Evolutionary conservation across 345 rosid species (phyloP).

Genomic region (Sonneratia alba): DNA sequence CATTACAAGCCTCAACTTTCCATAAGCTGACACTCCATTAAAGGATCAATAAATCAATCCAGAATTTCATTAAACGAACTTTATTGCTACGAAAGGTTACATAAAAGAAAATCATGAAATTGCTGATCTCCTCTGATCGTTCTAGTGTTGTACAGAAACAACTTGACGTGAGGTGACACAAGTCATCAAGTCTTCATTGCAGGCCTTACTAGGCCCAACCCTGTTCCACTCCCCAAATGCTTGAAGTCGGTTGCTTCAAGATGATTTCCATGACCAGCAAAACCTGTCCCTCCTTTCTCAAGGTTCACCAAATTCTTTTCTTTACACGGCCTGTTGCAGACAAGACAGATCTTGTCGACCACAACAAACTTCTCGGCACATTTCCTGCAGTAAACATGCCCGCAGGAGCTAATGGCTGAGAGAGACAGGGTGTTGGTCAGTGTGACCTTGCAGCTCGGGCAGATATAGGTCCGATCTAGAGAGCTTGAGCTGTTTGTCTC

Average conservation of each 20-base stretch:
- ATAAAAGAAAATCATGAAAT: neutral
- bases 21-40: neutral
- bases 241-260: conserved; percentile 83
- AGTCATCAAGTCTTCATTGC: conserved; percentile 38
- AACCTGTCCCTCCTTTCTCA: conserved; percentile 88
- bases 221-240: conserved; percentile 94
- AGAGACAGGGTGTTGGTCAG: conserved; percentile 71
- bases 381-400: conserved; percentile 95
- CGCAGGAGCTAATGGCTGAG: conserved; percentile 77
- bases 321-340: conserved; percentile 65
- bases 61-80: too few relatives aligned
- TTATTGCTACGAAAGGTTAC: neutral
- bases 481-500: conserved; percentile 39
- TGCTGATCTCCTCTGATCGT: neutral
- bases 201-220: conserved; percentile 86
- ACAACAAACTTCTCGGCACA: conserved; percentile 74
- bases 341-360: conserved; percentile 70
- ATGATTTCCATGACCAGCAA: conserved; percentile 71
- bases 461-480: conserved; percentile 58
- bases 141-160: neutral
- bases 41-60: neutral
- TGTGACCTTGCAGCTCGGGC: conserved; percentile 96
- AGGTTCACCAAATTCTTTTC: conserved; percentile 63
- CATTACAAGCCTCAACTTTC: neutral
- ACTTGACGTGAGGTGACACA: neutral